phyloP scores from a whole-genome alignment of 768 basidiomycete genomes.

The Punctularia strigosozonata region DNA sequence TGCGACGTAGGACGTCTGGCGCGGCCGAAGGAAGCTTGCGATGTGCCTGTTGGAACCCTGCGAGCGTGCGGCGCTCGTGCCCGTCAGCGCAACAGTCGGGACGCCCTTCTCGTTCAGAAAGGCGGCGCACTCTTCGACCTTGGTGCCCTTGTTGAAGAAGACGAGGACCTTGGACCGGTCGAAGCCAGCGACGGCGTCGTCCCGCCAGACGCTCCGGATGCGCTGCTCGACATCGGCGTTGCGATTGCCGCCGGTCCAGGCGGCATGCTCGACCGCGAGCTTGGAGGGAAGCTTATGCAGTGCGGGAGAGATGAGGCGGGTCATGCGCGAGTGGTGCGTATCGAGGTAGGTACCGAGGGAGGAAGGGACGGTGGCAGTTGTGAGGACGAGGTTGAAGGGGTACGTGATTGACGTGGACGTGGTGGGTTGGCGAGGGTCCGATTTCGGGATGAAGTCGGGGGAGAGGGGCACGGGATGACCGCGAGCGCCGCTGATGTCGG shows the following conservation, averaged over 20 bases:
- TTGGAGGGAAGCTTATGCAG: constrained; percentile 68
- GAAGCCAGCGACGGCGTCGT: constrained; percentile 31
- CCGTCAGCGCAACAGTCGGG: constrained; percentile 53
- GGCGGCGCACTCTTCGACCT: constrained; percentile 48
- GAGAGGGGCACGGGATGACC: constrained; percentile 29
- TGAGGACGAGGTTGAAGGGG: constrained; percentile 74
- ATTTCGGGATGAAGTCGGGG: constrained; percentile 7
- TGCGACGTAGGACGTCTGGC: constrained; percentile 1
- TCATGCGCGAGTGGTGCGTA: constrained; percentile 44
- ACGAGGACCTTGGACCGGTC: constrained; percentile 60
- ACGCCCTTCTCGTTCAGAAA: constrained; percentile 53
- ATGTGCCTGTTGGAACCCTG: constrained; percentile 68
- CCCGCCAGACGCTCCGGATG: constrained; percentile 63
- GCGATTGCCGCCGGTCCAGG: constrained; percentile 73
- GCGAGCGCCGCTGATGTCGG: constrained; percentile 56
- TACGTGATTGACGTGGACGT: constrained; percentile 29
- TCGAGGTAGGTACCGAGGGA: constrained; percentile 58
- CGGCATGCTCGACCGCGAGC: constrained; percentile 61
- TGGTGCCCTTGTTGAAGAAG: constrained; percentile 70
- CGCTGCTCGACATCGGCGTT: constrained; percentile 70
- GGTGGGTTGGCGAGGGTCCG: neutral
- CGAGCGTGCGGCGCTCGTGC: constrained; percentile 41
- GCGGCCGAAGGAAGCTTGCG: constrained; percentile 51
- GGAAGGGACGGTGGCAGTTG: constrained; percentile 80
- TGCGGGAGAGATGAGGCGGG: constrained; percentile 70